Evolutionary conservation across 2,329 filamentous ascomycete genomes (phyloP), one percentile per base, ranked within the genome.

Genomic region (Thyridium curvatum): DNA sequence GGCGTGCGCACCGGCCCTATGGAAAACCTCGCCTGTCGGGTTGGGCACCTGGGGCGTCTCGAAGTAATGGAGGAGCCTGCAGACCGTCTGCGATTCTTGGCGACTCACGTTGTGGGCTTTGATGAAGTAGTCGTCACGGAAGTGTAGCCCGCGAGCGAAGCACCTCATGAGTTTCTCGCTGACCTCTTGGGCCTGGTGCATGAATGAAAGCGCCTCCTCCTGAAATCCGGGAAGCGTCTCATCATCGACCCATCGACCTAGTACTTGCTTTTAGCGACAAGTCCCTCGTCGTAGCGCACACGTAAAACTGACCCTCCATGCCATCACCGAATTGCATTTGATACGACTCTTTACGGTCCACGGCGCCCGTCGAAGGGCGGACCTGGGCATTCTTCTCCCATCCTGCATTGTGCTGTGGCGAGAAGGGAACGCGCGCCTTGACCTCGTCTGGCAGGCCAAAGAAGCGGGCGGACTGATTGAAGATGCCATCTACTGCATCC

Each of bases 271-370:
- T n/a, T n/a, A n/a, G n/a, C n/a, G n/a, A n/a, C n/a, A n/a, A n/a
- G n/a, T n/a, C n/a, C n/a, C n/a, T n/a, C n/a, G n/a, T n/a, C n/a
- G n/a, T n/a, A n/a, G n/a, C n/a, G n/a, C n/a, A n/a, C n/a, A n/a
- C n/a, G n/a, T n/a, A n/a, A n/a, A n/a, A n/a, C 42, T 61, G 57
- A 33, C 62, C 66, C 12, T 65, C 53, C 66, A 76, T 72, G 41
- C 61, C 60, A n/a, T 46, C 41, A 37, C 77, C 74, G 44, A 77
- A 79, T 50, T 82, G 77, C 54, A 82, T 60, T 52, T 81, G 77
- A 50, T 80, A 78, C 10, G 70, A 76, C 54, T 82, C 77, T 48
- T 81, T 82, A 36, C 65, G 67, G 53, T 82, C 77, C 2, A 71
- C 64, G 2, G 63, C 60, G 10, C 77, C 77, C 1, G 77, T 82